Evolutionary conservation across 441 rosid genomes (phyloP).

Genomic region (Syzygium malaccense): DNA sequence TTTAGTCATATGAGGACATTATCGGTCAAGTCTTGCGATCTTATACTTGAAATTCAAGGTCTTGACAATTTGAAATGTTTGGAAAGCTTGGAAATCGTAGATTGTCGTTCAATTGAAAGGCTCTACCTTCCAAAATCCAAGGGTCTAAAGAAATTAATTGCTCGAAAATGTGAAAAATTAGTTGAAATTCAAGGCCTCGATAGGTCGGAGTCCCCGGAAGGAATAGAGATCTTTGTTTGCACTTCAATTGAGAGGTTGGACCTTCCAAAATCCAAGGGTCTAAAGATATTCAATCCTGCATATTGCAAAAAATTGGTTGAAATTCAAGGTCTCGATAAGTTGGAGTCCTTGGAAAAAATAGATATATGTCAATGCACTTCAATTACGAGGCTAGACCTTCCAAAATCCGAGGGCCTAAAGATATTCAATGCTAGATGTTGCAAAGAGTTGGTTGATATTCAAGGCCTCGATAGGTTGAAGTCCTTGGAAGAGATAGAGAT

Average conservation of each 20-base stretch:
- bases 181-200: neutral
- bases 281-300: too few relatives aligned
- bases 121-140: neutral
- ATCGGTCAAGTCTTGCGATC: rapidly evolving
- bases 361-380: rapidly evolving
- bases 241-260: neutral
- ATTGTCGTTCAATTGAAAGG: neutral
- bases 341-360: rapidly evolving
- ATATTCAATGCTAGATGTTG: neutral
- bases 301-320: rapidly evolving
- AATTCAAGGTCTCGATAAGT: neutral
- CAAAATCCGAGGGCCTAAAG: too few relatives aligned
- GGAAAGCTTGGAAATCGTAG: rapidly evolving
- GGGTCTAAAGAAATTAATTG: neutral
- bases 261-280: neutral
- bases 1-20: rapidly evolving
- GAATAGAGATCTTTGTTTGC: too few relatives aligned
- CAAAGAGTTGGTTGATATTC: too few relatives aligned
- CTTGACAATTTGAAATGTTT: neutral
- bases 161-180: rapidly evolving
- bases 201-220: too few relatives aligned
- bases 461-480: rapidly evolving
- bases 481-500: neutral
- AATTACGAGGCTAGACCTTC: neutral
- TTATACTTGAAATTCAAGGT: neutral